A percentile compares a stretch with the other conserved stretches of the same genome.
phyloP scores from a whole-genome alignment of 257 asterid species.

The Phtheirospermum japonicum region DNA sequence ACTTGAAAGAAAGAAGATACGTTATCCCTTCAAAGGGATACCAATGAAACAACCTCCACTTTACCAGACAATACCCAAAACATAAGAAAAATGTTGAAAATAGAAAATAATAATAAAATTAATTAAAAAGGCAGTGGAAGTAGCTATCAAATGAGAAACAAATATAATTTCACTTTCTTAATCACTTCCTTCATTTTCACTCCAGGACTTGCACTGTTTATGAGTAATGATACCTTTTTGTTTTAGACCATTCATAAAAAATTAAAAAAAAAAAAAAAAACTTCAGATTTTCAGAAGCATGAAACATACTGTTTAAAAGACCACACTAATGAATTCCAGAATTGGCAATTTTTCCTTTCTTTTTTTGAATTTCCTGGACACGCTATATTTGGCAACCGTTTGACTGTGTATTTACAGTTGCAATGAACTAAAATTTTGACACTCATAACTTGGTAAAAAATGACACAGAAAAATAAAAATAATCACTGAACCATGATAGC shows the following conservation, averaged over 20 bases:
- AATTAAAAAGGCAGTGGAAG: constrained; percentile 24
- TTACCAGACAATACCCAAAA: constrained; percentile 67
- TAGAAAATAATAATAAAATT: constrained; percentile 21
- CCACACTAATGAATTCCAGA: no score
- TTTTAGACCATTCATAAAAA: constrained; percentile 39
- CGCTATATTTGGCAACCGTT: no score
- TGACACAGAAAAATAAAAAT: no score
- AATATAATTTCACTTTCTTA: constrained; percentile 42
- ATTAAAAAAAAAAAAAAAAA: no score
- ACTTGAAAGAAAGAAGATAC: constrained; percentile 42
- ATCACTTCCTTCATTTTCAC: constrained; percentile 57
- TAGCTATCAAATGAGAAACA: constrained; percentile 34
- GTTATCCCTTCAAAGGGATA: constrained; percentile 77
- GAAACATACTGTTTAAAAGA: no score
- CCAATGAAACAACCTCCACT: constrained; percentile 89
- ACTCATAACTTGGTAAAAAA: no score
- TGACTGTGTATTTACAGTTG: no score
- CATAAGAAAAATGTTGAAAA: constrained; percentile 25
- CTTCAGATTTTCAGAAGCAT: no score
- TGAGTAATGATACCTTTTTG: constrained; percentile 16
- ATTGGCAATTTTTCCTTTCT: no score
- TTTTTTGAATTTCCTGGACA: no score
- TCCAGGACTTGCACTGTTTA: constrained; percentile 41
- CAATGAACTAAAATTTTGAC: no score
- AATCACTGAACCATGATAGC: neutral